Evolutionary conservation across 805 yeast genomes (phyloP).

Genomic region (Kodamaea kakaduensis): DNA sequence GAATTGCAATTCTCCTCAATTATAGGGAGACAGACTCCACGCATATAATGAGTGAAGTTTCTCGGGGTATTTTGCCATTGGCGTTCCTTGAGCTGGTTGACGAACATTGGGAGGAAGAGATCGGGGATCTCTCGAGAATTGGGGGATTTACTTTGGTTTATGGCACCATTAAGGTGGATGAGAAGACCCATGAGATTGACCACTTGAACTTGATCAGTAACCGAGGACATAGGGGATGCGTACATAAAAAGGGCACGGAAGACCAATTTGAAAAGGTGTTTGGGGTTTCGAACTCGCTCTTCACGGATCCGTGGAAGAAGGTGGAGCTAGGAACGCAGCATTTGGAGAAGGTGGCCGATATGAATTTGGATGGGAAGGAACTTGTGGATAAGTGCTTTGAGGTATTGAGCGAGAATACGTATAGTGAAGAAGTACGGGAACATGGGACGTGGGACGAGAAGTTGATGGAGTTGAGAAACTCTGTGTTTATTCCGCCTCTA

Average conservation of each 20-base stretch:
- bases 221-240: constrained; percentile 40
- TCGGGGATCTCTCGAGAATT: constrained; percentile 29
- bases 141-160: constrained; percentile 65
- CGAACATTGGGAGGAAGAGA: constrained; percentile 32
- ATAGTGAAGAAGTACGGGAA: constrained; percentile 25
- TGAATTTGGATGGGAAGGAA: constrained; percentile 25
- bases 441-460: constrained; percentile 16
- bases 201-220: constrained; percentile 45
- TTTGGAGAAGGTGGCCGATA: constrained; percentile 18
- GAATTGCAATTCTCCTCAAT: constrained; percentile 72
- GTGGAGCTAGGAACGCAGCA: constrained; percentile 45
- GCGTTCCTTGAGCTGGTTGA: constrained; percentile 43
- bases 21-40: constrained; percentile 47
- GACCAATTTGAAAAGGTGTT: constrained; percentile 20
- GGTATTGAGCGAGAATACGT: constrained; percentile 46
- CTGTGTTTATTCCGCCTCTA: constrained; percentile 74
- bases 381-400: constrained; percentile 51
- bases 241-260: constrained; percentile 17
- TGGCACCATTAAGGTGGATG: constrained; percentile 32
- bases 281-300: constrained; percentile 68
- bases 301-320: constrained; percentile 72
- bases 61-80: constrained; percentile 52
- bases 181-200: constrained; percentile 1
- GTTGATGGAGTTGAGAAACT: constrained; percentile 43
- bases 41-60: constrained; percentile 32